Evolutionary conservation across 2,329 filamentous ascomycete species (phyloP).

Genomic region (Coniella lustricola): DNA sequence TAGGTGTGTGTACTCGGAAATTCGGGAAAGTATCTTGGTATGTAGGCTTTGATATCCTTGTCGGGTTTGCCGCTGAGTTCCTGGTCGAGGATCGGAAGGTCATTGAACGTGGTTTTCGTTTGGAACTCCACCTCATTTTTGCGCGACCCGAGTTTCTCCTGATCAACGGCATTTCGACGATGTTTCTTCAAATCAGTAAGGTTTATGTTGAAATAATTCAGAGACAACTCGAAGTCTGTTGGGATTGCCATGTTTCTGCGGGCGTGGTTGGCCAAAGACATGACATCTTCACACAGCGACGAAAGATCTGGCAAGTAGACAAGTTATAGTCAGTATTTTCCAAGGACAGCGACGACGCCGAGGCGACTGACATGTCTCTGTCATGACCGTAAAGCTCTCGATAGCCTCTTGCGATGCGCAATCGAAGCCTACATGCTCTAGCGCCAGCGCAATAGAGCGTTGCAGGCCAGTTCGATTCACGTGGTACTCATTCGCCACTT

Average conservation of each 20-base stretch:
- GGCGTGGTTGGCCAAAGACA: conserved; percentile 38
- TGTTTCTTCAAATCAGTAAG: conserved; percentile 48
- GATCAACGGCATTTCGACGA: conserved; percentile 44
- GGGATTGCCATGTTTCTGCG: conserved; percentile 49
- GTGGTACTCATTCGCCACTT: conserved; percentile 21
- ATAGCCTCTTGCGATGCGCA: conserved; percentile 48
- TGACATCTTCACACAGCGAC: conserved; percentile 42
- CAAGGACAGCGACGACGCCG: not conserved
- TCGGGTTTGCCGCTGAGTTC: conserved; percentile 54
- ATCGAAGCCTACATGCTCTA: conserved; percentile 53
- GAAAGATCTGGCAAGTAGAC: conserved; percentile 35
- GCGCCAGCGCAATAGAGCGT: conserved; percentile 47
- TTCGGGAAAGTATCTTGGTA: conserved; percentile 51
- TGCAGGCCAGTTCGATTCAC: conserved; percentile 38
- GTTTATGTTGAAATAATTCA: conserved; percentile 46
- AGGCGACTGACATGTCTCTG: conserved; percentile 47
- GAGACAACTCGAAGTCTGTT: conserved; percentile 48
- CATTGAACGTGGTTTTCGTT: conserved; percentile 6
- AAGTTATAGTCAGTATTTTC: not conserved
- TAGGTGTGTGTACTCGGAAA: conserved; percentile 62
- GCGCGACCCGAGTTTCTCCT: conserved; percentile 29
- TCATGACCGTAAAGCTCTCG: conserved; percentile 48
- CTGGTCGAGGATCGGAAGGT: conserved; percentile 40
- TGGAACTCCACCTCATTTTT: conserved; percentile 30
- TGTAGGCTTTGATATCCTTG: conserved; percentile 48